phyloP scores from a whole-genome alignment of 768 basidiomycete species.

The Paxillus rubicundulus region DNA sequence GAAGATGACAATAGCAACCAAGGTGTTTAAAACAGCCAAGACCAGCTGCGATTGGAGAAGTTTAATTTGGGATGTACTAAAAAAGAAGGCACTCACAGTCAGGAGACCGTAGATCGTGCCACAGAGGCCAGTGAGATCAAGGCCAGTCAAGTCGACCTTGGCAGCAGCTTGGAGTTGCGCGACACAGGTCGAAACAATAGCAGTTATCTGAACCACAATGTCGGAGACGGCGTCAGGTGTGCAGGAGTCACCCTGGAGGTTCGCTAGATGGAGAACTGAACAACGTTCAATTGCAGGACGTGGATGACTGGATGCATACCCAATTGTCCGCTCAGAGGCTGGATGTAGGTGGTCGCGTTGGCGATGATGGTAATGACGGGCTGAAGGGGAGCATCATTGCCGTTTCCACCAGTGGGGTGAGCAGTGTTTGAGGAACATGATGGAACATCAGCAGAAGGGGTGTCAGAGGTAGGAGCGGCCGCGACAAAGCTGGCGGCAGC shows the following conservation, averaged over 20 bases:
- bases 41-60: constrained; percentile 1
- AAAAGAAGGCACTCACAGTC: background rate
- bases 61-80: background rate
- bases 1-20: constrained; percentile 4
- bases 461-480: constrained; percentile 3
- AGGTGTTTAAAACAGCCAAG: background rate
- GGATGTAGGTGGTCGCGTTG: constrained; percentile 7
- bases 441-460: background rate
- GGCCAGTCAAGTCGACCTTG: constrained; percentile 4
- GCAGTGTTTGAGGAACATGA: constrained; percentile 4
- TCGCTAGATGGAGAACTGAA: background rate
- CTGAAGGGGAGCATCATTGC: constrained; percentile 8
- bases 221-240: constrained; percentile 5
- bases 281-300: background rate
- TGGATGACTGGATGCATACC: background rate
- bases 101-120: constrained; percentile 5
- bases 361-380: constrained; percentile 12
- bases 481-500: constrained; percentile 6
- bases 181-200: constrained; percentile 6
- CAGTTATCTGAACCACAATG: constrained; percentile 12
- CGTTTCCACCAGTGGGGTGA: constrained; percentile 1
- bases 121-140: constrained; percentile 7
- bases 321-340: constrained; percentile 4
- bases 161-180: constrained; percentile 7
- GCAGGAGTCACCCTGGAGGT: constrained; percentile 3